Evolutionary conservation across 140 eudicot species (phyloP).

Genomic region (Ambrosia hybrid): DNA sequence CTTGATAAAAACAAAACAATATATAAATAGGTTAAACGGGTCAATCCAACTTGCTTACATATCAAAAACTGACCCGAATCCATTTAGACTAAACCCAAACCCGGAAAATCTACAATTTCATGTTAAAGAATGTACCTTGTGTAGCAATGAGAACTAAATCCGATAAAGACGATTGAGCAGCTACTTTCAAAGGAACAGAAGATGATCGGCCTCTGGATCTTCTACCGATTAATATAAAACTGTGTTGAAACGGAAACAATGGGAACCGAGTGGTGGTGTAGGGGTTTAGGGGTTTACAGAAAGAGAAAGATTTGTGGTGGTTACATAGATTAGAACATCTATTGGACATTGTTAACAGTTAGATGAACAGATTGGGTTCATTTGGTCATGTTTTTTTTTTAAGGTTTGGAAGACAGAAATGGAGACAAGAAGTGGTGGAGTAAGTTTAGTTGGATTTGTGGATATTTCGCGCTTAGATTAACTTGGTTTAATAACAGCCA

Average conservation of each 20-base stretch:
- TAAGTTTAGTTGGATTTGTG: conserved; percentile 21
- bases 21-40: no score
- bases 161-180: conserved; percentile 26
- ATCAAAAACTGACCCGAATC: no score
- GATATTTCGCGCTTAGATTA: conserved; percentile 42
- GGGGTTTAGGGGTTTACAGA: conserved; percentile 10
- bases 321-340: conserved; percentile 24
- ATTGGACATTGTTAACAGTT: conserved; percentile 26
- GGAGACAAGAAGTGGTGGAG: conserved; percentile 13
- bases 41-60: no score
- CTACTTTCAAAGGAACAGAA: background rate
- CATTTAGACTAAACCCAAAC: no score
- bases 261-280: conserved; percentile 22
- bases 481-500: conserved; percentile 32
- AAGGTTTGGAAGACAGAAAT: conserved; percentile 25
- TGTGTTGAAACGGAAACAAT: conserved; percentile 20
- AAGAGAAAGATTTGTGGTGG: conserved; percentile 17
- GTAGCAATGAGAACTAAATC: conserved; percentile 37
- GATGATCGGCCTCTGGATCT: conserved; percentile 16
- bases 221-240: conserved; percentile 6
- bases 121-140: conserved; percentile 19
- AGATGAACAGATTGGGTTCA: conserved; percentile 5
- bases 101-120: no score
- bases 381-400: conserved; percentile 20
- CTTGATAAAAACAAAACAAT: no score